Base-by-base conservation (phyloP, 106 monocot genomes). In the Apostasia ramifera region DNA sequence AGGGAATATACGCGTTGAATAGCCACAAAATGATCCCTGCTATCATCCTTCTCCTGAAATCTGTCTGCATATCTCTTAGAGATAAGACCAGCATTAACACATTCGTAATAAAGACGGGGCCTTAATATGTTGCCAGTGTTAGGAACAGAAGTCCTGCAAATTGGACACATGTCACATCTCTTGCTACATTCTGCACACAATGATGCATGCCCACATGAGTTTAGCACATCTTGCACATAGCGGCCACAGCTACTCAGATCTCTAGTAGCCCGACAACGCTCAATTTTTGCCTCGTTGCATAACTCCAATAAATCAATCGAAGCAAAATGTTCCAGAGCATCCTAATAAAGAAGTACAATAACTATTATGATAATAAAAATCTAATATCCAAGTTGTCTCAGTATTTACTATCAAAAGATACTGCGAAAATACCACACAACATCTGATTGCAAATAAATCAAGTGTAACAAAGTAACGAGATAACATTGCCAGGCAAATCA, bases 161-260 rank as follows among this genome's bases (percentile, higher is more conserved):
- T 77, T 53, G 95, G 95, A 61, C 95, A 95, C 14, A 75, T 66
- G 65, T 89, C 86, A 71, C 86, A 91, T 81, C 95, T 74, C 66
- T 92, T 86, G 64, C 88, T 82, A 78, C 95, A 95, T 75, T 95
- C 92, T 5, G 78, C 86, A 70, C 95, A 95, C 47, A 95, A 79
- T 8, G 91, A 86, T 66, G 95, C 91, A 81, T 95, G 95, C 3
- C 95, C 91, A 63, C 95, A 95, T 53, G 89, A 80, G 46, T 12
- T 80, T 11, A 95, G 72, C 12, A 86, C 82, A 73, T 95, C 84
- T 40, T 97, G 81, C 45, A 97, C 95, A 66, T 74, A 72, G 44
- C 92, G 88, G 45, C 89, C 88, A 75, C 95, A 97, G 77, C 86
- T 92, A 49, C 92, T 92, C 73, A 97, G 66, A 67, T 92, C 95